These are phyloP conservation scores for Backusella tuberculispora DNA, from an alignment of 192 early-diverging fungal genomes.

Conservation along the genomic window DNA sequence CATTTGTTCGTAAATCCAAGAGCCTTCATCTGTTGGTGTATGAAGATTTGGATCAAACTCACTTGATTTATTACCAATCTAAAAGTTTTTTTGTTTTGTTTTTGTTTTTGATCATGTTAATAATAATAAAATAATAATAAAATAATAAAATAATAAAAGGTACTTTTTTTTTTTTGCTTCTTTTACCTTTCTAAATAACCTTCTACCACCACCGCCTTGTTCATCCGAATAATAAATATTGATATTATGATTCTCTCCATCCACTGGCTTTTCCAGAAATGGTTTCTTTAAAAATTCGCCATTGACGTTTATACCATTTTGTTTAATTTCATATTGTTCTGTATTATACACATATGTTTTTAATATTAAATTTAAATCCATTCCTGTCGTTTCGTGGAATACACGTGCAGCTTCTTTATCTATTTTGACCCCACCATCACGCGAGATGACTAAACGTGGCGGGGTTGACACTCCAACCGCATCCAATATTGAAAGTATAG, in stretches of 20 bases:
- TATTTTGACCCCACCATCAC: constrained; percentile 68
- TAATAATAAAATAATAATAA: constrained; percentile 2
- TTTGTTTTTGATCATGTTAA: neutral
- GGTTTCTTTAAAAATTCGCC: constrained; percentile 79
- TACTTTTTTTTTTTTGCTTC: neutral
- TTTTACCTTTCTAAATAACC: constrained; percentile 76
- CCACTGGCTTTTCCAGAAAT: constrained; percentile 98
- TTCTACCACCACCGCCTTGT: constrained; percentile 82
- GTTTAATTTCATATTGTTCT: constrained; percentile 28
- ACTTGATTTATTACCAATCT: constrained; percentile 94
- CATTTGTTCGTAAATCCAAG: constrained; percentile 95
- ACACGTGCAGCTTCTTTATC: constrained; percentile 56
- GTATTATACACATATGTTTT: constrained; percentile 18
- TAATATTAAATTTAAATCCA: constrained; percentile 46
- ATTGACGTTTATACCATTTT: constrained; percentile 75
- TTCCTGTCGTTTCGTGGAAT: constrained; percentile 55
- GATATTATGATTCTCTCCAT: constrained; percentile 96
- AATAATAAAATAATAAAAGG: neutral
- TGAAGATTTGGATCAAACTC: constrained; percentile 78
- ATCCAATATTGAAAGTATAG: constrained; percentile 83
- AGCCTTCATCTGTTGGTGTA: constrained; percentile 72
- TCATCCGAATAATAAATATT: constrained; percentile 88
- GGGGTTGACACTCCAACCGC: constrained; percentile 85
- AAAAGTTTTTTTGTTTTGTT: too few species aligned
- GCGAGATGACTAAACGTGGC: constrained; percentile 67